Evolutionary conservation across 371 early-diverging fungal genomes (phyloP).

Genomic region (Mortierella sp.): DNA sequence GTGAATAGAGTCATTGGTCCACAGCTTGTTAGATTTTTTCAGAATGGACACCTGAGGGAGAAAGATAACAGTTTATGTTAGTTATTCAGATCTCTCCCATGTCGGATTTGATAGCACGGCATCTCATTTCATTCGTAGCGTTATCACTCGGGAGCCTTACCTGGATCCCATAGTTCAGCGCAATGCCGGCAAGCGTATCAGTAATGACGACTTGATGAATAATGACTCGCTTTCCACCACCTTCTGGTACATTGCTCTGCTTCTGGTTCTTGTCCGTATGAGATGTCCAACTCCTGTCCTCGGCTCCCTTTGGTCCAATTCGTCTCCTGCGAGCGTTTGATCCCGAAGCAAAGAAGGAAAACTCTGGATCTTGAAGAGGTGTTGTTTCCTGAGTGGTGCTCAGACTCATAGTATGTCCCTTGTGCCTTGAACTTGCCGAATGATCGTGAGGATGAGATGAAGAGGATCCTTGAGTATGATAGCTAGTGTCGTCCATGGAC

Average conservation of each 20-base stretch:
- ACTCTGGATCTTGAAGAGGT: not conserved
- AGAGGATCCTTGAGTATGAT: not conserved
- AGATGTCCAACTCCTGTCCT: conserved; percentile 9
- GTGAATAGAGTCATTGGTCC: conserved; percentile 64
- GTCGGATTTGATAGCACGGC: too few species aligned
- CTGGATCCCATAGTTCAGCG: conserved; percentile 61
- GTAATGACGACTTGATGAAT: conserved; percentile 54
- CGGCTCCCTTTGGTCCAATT: conserved; percentile 16
- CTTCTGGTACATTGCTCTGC: conserved; percentile 2
- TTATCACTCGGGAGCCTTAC: conserved; percentile 18
- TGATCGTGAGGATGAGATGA: not conserved
- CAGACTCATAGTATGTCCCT: conserved; percentile 46
- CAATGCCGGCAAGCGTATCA: conserved; percentile 60
- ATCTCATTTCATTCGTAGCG: not conserved
- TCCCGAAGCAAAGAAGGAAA: not conserved
- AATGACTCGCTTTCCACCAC: conserved; percentile 48
- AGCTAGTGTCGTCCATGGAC: conserved; percentile 11
- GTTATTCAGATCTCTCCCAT: not conserved
- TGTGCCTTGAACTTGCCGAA: conserved; percentile 6
- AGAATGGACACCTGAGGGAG: conserved; percentile 47
- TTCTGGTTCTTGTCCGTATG: not conserved
- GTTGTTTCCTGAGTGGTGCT: conserved; percentile 9
- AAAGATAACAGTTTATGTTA: not conserved
- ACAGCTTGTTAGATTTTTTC: conserved; percentile 60
- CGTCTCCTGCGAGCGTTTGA: conserved; percentile 25